Percentiles rank a stretch among this genome's conserved stretches.
Conservation (phyloP, 441 rosid species). For the Syzygium malaccense region DNA sequence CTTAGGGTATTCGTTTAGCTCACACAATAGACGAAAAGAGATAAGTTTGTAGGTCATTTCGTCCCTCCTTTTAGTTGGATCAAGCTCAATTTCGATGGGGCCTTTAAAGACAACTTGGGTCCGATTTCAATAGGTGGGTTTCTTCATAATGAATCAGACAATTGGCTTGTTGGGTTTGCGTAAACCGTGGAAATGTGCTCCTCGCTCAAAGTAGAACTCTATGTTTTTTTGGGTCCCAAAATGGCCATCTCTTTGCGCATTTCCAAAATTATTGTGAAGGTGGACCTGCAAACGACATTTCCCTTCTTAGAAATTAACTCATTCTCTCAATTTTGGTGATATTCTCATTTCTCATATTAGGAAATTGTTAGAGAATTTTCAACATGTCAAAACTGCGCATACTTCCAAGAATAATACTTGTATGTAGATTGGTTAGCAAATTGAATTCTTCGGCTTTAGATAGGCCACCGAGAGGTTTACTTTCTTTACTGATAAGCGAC, state of each 20-base stretch:
- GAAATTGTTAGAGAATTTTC: fast-evolving
- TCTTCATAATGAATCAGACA: background rate
- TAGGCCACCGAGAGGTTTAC: fast-evolving
- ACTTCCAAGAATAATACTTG: background rate
- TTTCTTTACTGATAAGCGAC: background rate
- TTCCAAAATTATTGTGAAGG: background rate
- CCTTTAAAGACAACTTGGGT: background rate
- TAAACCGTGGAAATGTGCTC: fast-evolving
- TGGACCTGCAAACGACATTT: background rate
- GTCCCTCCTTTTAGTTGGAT: background rate
- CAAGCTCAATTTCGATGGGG: background rate
- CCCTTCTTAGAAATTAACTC: background rate
- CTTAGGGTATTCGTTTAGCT: background rate
- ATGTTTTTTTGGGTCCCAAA: background rate
- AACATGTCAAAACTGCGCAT: background rate
- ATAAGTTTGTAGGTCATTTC: background rate
- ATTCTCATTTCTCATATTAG: background rate
- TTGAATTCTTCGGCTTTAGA: background rate
- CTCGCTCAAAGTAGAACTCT: background rate
- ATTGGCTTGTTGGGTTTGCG: background rate
- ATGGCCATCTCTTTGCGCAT: background rate
- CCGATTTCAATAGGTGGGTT: background rate
- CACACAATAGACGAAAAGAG: background rate
- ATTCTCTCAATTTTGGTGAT: background rate
- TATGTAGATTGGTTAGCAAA: background rate